Base-by-base conservation (phyloP, 75 land plant genomes). In the Picea glauca region DNA sequence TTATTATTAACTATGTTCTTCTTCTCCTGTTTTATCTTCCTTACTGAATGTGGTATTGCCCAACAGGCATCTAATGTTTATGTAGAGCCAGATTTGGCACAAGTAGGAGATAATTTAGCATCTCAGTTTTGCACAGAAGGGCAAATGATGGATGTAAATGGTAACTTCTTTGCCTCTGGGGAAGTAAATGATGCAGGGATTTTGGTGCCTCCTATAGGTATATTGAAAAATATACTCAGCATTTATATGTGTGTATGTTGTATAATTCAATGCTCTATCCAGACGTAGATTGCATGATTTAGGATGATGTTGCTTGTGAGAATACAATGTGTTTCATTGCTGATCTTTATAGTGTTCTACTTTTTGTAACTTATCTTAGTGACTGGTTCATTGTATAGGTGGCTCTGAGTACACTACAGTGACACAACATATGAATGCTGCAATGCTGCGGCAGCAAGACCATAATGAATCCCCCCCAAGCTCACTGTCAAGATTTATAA, bases 41-140 rank as follows among this genome's bases (percentile, higher is more conserved):
- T 70, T 70, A 70, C 73, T 70, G 43, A 70, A 46, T 43, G 23
- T 70, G 50, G 23, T n/a, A 70, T 40, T 70, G 33, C 73, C 54
- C 33, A 70, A 40, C 73, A 70, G 73, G 73, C 73, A 8, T 70
- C 9, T 43, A 46, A 70, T 70, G 35, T 9, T 70, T 8, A 38
- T 43, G 54, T 70, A 70, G 50, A 12, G 20, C 35, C 73, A 70
- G 13, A 70, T 70, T 43, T 46, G 54, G 56, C 23, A 70, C 73
- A 43, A 70, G 54, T 38, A 43, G 73, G 43, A 14, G 73, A 70
- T 70, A 70, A 70, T 70, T 70, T 70, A 70, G 23, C 73, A 2
- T 38, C 54, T 43, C 73, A 70, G 9, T 20, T 70, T 43, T 20
- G 50, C 20, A 17, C 54, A 43, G 50, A 70, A 70, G 54, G n/a